Conservation (phyloP, 1,284 basidiomycete genomes). For the Moesziomyces antarcticus region DNA sequence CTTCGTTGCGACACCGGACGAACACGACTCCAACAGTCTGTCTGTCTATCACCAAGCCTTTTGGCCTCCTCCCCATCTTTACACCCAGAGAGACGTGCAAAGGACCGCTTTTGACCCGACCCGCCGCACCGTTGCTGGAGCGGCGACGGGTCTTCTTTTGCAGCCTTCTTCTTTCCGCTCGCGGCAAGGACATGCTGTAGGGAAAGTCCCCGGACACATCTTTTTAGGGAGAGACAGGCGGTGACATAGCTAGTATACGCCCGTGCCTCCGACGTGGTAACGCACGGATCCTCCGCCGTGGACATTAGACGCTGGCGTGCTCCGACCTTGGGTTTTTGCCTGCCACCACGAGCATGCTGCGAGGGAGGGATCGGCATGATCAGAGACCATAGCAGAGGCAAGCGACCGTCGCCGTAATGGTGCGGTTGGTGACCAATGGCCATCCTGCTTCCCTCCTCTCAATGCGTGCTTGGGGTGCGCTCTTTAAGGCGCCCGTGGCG, state of each 20-base stretch:
- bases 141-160: conserved; percentile 19
- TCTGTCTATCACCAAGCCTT: neutral
- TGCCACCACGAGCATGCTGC: neutral
- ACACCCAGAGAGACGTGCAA: conserved; percentile 46
- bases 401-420: conserved; percentile 53
- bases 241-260: conserved; percentile 24
- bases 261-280: conserved; percentile 19
- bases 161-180: conserved; percentile 32
- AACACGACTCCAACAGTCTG: neutral
- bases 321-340: neutral
- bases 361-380: conserved; percentile 6
- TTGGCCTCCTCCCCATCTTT: neutral
- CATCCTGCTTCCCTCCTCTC: conserved; percentile 19
- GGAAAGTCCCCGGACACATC: conserved; percentile 60
- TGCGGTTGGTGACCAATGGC: conserved; percentile 26
- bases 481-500: conserved; percentile 2
- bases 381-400: conserved; percentile 48
- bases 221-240: conserved; percentile 11
- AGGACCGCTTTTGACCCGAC: conserved; percentile 43
- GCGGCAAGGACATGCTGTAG: conserved; percentile 48
- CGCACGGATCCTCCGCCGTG: conserved; percentile 22
- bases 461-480: neutral
- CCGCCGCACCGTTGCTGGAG: neutral
- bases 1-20: neutral
- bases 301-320: conserved; percentile 1